phyloP scores from a whole-genome alignment of 2,329 filamentous ascomycete species.

The Microsporum canis region DNA sequence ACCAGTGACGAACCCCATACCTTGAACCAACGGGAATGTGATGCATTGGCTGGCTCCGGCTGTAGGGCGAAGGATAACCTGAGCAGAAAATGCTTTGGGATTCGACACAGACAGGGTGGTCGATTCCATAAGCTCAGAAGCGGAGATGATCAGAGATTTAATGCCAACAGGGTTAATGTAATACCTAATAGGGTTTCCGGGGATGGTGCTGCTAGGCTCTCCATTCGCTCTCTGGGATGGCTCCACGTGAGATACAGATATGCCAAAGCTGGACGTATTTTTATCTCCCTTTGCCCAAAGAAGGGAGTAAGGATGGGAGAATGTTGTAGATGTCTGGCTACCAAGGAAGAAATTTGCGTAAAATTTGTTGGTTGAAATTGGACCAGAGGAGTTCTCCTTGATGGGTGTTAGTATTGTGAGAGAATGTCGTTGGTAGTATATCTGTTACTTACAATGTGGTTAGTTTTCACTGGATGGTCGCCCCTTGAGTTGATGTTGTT shows the following conservation, averaged over 20 bases:
- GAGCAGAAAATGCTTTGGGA: conserved; percentile 47
- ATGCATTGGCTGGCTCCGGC: conserved; percentile 48
- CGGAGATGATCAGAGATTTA: conserved; percentile 69
- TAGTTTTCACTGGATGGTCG: conserved; percentile 34
- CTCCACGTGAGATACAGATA: conserved; percentile 66
- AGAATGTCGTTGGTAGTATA: background rate
- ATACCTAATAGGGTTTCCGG: conserved; percentile 51
- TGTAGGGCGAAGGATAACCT: conserved; percentile 54
- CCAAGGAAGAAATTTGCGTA: conserved; percentile 72
- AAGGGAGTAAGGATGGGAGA: conserved; percentile 64
- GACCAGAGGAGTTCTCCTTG: conserved; percentile 23
- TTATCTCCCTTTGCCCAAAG: conserved; percentile 56
- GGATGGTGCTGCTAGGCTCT: conserved; percentile 39
- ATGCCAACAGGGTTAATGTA: conserved; percentile 75
- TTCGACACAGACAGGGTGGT: conserved; percentile 48
- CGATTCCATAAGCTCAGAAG: conserved; percentile 54
- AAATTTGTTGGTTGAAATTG: conserved; percentile 46
- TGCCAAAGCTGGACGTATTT: conserved; percentile 58
- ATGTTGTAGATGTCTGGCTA: conserved; percentile 56
- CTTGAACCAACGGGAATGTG: conserved; percentile 74
- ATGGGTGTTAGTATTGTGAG: conserved; percentile 9
- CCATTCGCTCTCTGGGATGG: conserved; percentile 57
- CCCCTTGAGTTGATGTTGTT: conserved; percentile 27
- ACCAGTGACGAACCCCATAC: conserved; percentile 77
- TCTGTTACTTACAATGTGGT: conserved; percentile 28